Conservation (phyloP, 192 early-diverging fungal genomes). For the Coemansia sp. region DNA sequence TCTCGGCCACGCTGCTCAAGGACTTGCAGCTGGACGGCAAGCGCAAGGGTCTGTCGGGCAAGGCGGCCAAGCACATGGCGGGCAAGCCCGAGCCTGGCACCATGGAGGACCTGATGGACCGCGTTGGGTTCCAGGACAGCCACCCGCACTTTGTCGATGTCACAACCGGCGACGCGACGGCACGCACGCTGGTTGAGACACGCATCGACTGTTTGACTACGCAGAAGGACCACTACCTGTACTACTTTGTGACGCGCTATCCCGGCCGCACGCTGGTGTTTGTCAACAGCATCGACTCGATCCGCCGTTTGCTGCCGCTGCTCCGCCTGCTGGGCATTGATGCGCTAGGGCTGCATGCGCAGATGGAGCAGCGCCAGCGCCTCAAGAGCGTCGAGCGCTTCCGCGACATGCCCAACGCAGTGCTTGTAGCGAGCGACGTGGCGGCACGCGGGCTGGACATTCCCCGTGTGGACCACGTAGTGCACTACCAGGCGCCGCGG, state of each 20-base stretch:
- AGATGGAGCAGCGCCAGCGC: constrained; percentile 95
- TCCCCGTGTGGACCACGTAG: constrained; percentile 84
- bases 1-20: constrained; percentile 81
- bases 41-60: constrained; percentile 20
- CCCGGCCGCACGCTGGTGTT: constrained; percentile 90
- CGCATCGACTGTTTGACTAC: constrained; percentile 79
- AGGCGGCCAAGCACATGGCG: constrained; percentile 16
- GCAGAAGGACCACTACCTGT: constrained; percentile 83
- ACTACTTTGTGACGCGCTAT: constrained; percentile 83
- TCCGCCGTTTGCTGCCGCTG: constrained; percentile 82
- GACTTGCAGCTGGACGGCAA: constrained; percentile 41
- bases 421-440: constrained; percentile 94
- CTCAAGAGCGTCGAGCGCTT: constrained; percentile 92
- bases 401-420: constrained; percentile 63
- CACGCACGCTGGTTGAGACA: constrained; percentile 69
- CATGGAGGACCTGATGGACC: constrained; percentile 70
- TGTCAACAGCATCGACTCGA: constrained; percentile 92
- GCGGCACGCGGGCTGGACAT: constrained; percentile 96
- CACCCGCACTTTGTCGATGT: constrained; percentile 77
- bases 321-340: constrained; percentile 69
- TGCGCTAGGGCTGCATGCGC: constrained; percentile 84
- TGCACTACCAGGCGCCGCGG: constrained; percentile 94
- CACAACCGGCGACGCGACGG: constrained; percentile 60
- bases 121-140: constrained; percentile 72
- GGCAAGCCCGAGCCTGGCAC: constrained; percentile 36